These are phyloP conservation scores for Rhizophagus sp. DNA, from an alignment of 192 early-diverging fungal species.

Conservation along the genomic window DNA sequence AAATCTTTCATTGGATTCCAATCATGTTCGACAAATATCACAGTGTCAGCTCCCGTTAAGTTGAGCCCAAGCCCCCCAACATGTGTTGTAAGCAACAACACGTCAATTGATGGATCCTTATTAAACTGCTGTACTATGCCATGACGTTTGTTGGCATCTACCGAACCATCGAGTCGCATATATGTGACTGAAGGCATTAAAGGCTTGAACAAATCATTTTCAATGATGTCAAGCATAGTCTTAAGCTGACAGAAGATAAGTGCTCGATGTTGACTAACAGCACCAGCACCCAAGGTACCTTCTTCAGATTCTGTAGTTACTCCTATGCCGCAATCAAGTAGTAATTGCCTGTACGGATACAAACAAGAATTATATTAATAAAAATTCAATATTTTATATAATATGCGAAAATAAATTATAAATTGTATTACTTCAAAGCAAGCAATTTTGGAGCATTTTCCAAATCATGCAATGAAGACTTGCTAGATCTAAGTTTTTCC, in stretches of 20 bases:
- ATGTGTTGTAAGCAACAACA: slow-evolving; percentile 91
- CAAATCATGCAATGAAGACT: slow-evolving; percentile 69
- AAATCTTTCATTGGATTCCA: slow-evolving; percentile 99
- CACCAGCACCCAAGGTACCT: slow-evolving; percentile 35
- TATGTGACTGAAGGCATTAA: slow-evolving; percentile 89
- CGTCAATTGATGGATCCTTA: slow-evolving; percentile 92
- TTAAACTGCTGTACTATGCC: slow-evolving; percentile 95
- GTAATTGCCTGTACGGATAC: slow-evolving; percentile 63
- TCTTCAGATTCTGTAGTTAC: slow-evolving; percentile 55
- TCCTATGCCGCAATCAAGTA: slow-evolving; percentile 96
- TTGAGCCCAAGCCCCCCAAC: slow-evolving; percentile 98
- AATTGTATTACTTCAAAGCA: slow-evolving; percentile 67
- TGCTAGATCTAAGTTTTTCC: slow-evolving; percentile 52
- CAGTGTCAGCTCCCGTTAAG: slow-evolving; percentile 98
- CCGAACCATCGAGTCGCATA: slow-evolving; percentile 91
- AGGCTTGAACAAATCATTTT: slow-evolving; percentile 82
- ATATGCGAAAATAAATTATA: slow-evolving; percentile 2
- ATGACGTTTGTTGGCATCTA: slow-evolving; percentile 80
- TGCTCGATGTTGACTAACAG: slow-evolving; percentile 84
- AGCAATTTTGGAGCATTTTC: slow-evolving; percentile 87
- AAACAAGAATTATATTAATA: background rate
- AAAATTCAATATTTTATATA: slow-evolving; percentile 18
- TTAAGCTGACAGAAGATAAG: slow-evolving; percentile 96
- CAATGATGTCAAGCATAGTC: slow-evolving; percentile 96
- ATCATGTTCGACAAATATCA: slow-evolving; percentile 99